phyloP scores from a whole-genome alignment of 305 asterid species.

The Fraxinus floribunda region DNA sequence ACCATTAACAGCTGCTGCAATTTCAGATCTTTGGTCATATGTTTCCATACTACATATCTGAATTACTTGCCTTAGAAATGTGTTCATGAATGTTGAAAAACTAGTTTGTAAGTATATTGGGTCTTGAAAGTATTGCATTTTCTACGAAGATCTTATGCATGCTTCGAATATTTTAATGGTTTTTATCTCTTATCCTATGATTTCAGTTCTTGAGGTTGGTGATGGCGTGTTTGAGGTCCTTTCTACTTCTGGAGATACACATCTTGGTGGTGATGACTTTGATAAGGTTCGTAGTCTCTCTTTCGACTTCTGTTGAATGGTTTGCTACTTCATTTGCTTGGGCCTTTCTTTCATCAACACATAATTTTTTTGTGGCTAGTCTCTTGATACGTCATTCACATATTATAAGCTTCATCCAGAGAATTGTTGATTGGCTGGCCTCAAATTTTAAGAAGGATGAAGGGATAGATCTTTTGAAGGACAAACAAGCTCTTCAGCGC shows the following conservation, averaged over 20 bases:
- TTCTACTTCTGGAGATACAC: constrained; percentile 97
- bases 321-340: neutral
- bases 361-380: neutral
- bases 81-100: neutral
- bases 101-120: neutral
- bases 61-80: neutral
- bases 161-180: neutral
- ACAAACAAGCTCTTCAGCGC: constrained; percentile 98
- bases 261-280: constrained; percentile 99
- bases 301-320: neutral
- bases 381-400: neutral
- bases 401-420: constrained; percentile 43
- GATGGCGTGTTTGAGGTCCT: constrained; percentile 98
- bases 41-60: neutral
- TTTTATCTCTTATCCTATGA: neutral
- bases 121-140: neutral
- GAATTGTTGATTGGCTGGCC: constrained; percentile 96
- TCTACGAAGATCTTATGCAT: neutral
- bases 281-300: constrained; percentile 61
- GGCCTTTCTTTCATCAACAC: neutral
- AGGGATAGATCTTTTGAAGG: constrained; percentile 86
- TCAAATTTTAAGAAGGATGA: constrained; percentile 69
- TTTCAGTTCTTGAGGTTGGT: constrained; percentile 95
- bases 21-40: neutral
- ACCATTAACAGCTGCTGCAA: neutral